These are phyloP conservation scores for Pseudogymnoascus sp. DNA, from an alignment of 2,329 filamentous ascomycete genomes.

Conservation along the genomic window DNA sequence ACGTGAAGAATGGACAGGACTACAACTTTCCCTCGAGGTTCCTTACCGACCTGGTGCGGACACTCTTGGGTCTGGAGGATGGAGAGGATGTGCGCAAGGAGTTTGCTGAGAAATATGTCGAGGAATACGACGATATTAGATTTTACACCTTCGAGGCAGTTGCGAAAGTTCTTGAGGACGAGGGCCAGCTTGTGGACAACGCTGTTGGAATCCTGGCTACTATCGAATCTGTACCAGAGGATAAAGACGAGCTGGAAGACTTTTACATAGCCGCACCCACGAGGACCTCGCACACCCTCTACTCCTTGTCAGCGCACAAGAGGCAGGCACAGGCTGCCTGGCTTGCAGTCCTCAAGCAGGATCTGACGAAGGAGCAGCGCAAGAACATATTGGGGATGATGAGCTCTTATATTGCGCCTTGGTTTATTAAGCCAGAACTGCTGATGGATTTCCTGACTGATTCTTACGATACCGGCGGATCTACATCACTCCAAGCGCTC, in stretches of 20 bases:
- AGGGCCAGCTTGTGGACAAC: slow-evolving; percentile 41
- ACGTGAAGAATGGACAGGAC: slow-evolving; percentile 52
- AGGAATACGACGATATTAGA: slow-evolving; percentile 75
- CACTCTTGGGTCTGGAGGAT: slow-evolving; percentile 51
- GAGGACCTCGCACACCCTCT: slow-evolving; percentile 60
- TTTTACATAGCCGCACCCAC: slow-evolving; percentile 60
- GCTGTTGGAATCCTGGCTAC: slow-evolving; percentile 56
- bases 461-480: slow-evolving; percentile 80
- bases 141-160: slow-evolving; percentile 74
- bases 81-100: slow-evolving; percentile 57
- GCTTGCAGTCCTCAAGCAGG: slow-evolving; percentile 65
- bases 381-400: slow-evolving; percentile 72
- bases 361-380: slow-evolving; percentile 63
- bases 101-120: slow-evolving; percentile 71
- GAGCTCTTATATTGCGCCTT: slow-evolving; percentile 72
- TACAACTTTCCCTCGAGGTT: slow-evolving; percentile 63
- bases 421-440: slow-evolving; percentile 81
- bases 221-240: slow-evolving; percentile 64
- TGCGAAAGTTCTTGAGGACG: slow-evolving; percentile 45
- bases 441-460: slow-evolving; percentile 96
- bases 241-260: slow-evolving; percentile 57
- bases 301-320: slow-evolving; percentile 63
- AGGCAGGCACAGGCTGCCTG: slow-evolving; percentile 79
- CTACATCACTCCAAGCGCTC: slow-evolving; percentile 77
- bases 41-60: slow-evolving; percentile 57